A percentile compares a stretch with the other conserved stretches of the same genome.
These are phyloP conservation scores for Linnemannia exigua DNA, from an alignment of 192 early-diverging fungal species.

Conservation along the genomic window DNA sequence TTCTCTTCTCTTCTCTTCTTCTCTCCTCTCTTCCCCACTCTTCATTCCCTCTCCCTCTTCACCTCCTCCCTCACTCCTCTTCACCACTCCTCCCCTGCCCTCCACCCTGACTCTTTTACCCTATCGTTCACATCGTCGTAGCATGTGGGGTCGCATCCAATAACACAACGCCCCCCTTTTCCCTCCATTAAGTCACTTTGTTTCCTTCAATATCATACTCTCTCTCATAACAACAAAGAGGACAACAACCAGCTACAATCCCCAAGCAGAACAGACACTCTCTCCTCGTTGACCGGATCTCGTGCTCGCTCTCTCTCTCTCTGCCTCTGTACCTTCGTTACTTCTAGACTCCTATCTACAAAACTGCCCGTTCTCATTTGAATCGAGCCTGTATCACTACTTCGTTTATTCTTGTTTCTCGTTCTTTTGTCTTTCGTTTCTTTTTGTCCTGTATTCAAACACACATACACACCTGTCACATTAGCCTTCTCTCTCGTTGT, in stretches of 20 bases:
- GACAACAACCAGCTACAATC: not conserved
- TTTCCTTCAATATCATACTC: not conserved
- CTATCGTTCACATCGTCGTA: conserved; percentile 1
- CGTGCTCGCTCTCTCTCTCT: too few relatives aligned
- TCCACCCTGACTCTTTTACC: not conserved
- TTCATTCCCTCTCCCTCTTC: not conserved
- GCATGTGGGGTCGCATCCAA: conserved; percentile 37
- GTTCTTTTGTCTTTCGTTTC: not conserved
- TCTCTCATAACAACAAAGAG: not conserved
- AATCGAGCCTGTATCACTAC: conserved; percentile 9
- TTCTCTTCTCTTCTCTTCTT: not conserved
- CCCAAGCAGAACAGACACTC: not conserved
- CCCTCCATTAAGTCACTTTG: not conserved
- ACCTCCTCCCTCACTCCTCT: not conserved
- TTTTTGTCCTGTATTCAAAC: not conserved
- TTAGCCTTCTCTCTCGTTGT: not conserved
- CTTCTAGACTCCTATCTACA: not conserved
- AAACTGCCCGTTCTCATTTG: not conserved
- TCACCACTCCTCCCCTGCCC: not conserved
- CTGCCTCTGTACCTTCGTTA: not conserved
- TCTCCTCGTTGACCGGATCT: conserved; percentile 1
- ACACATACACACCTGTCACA: not conserved
- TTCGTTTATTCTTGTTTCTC: not conserved
- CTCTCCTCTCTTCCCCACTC: not conserved
- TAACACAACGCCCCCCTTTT: conserved; percentile 44